Evolutionary conservation across 306 rosid species (phyloP).

Genomic region (Sechiopsis laciniata): DNA sequence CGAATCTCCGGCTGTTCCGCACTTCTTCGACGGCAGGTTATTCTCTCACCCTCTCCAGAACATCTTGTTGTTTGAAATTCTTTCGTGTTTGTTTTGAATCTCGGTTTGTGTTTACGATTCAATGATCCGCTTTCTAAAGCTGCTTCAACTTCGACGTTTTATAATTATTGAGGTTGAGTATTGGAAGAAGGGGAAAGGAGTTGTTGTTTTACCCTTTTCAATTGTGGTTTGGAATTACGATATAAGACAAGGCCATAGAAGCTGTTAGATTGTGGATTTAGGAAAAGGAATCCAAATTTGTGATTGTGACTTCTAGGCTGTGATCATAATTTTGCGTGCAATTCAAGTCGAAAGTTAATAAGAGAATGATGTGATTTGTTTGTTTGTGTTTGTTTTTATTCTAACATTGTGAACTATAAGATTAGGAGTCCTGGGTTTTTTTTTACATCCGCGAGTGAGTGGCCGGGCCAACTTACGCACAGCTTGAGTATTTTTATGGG

Average conservation of each 20-base stretch:
- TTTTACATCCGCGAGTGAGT: background rate
- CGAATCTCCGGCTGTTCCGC: background rate
- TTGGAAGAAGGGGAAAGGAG: background rate
- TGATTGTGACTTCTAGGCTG: background rate
- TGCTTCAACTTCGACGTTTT: background rate
- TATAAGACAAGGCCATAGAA: background rate
- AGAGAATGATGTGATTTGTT: background rate
- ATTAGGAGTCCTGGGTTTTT: background rate
- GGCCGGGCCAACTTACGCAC: too few species aligned
- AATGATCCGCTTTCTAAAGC: background rate
- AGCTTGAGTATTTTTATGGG: too few species aligned
- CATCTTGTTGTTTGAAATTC: background rate
- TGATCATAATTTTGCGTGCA: background rate
- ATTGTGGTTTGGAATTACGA: conserved; percentile 11
- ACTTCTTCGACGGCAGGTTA: conserved; percentile 16
- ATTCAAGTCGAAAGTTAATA: background rate
- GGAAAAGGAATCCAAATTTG: background rate
- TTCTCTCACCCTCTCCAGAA: conserved; percentile 4
- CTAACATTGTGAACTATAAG: background rate
- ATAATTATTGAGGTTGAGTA: background rate
- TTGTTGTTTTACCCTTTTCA: background rate
- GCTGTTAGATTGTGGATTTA: background rate
- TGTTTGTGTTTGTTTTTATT: too few species aligned
- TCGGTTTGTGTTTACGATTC: conserved; percentile 4
- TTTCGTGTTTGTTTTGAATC: background rate